Base-by-base conservation (phyloP, 139 green algal genomes). In the Asterochloris sp. region DNA sequence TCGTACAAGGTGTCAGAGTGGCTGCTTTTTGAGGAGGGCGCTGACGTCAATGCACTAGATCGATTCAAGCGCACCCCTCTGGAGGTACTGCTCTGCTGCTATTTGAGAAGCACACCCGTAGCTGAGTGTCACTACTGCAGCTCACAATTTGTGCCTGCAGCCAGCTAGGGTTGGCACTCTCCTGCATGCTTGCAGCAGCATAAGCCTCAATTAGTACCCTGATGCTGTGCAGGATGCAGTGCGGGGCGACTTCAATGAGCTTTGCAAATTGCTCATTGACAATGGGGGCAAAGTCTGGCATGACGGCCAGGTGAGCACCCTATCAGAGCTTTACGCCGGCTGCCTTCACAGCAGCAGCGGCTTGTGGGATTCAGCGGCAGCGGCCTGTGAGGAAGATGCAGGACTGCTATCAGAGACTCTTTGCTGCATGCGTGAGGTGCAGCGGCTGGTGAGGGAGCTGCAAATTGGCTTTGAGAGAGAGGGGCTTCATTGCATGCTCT, bases 31-130 rank as follows among this genome's bases (percentile, higher is more conserved):
- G 81, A 88, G 24, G 83, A 96, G 64, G 82, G 85, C 10, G 90
- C 88, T 38, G 80, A 93, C 81, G 83, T 94, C 68, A 97, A 96
- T 74, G 77, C 88, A 15, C 80, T 94, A 0, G 94, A 97, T 79
- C 85, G 94, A 21, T 95, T 96, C 85, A 87, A 92, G 12, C 86
- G 90, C n/a, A 98, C 95, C 0, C 93, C 94, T 0, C 86, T 97
- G n/a, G 92, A 98, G 91, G 94, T 96, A 27, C 9, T 19, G 16
- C 21, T 73, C 66, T 8, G 21, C 16, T 28, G 21, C 60, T 61
- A 11, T 14, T 27, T 60, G 19, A 6, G 4, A 24, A 73, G 66
- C 66, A 73, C 66, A 24, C 66, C 23, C 6, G 21, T 26, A 6
- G 66, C 66, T 9, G 21, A 26, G 4, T 73, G 66, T 73, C 2